These are phyloP conservation scores for Tolypocladium tropicale DNA, from an alignment of 2,329 filamentous ascomycete genomes.

Conservation along the genomic window DNA sequence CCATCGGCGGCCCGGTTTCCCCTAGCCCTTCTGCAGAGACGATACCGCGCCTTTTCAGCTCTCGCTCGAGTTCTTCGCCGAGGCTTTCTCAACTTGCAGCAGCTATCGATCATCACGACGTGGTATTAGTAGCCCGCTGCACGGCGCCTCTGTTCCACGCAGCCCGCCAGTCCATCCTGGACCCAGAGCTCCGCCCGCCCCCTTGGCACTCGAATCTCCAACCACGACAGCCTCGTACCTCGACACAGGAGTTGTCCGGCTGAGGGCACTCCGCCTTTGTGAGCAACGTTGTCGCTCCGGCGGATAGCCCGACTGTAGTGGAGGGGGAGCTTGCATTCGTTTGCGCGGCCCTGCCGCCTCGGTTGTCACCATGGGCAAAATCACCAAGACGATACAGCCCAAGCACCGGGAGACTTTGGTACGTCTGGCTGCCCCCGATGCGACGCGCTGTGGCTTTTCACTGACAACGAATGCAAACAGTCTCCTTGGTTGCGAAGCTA, in stretches of 20 bases:
- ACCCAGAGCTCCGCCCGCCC: constrained; percentile 2
- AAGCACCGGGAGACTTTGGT: constrained; percentile 61
- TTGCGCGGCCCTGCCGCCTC: constrained; percentile 49
- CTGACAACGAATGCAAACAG: constrained; percentile 30
- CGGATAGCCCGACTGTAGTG: constrained; percentile 35
- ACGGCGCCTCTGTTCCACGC: neutral
- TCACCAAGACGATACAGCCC: constrained; percentile 54
- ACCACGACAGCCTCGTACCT: neutral
- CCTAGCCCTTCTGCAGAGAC: neutral
- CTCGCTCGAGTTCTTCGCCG: neutral
- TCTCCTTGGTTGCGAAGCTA: constrained; percentile 82
- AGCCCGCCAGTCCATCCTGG: neutral
- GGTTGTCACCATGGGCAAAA: constrained; percentile 54
- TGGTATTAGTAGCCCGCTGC: neutral
- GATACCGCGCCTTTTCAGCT: neutral
- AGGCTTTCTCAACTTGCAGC: neutral
- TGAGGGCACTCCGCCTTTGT: constrained; percentile 20
- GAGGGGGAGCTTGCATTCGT: constrained; percentile 42
- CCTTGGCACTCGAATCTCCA: neutral
- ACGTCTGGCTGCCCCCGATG: constrained; percentile 16
- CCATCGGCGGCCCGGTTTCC: constrained; percentile 1
- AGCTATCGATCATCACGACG: neutral
- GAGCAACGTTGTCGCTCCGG: constrained; percentile 29
- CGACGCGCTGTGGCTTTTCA: neutral
- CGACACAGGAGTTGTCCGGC: constrained; percentile 18